Base-by-base conservation (phyloP, 176 grass and related monocot genomes). In the Aegilops tauschii region DNA sequence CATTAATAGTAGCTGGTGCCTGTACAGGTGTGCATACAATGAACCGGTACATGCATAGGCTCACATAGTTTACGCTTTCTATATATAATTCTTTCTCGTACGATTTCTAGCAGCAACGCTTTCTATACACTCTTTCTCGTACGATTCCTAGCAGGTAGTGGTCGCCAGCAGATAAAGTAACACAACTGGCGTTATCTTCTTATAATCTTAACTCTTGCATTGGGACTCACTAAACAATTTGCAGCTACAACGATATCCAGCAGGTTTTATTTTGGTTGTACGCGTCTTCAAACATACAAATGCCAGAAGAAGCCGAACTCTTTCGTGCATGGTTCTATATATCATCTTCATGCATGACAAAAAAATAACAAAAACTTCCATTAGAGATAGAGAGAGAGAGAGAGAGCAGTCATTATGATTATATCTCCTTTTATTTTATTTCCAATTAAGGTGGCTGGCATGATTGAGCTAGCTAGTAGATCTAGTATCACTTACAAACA, bases 51-150 rank as follows among this genome's bases (percentile, higher is more conserved):
- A 25, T 25, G 23, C 23, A 45, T 7, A 65, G 37, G 62, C 37
- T 20, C 28, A 64, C 18, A 80, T 45, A 65, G 23, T 45, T 45
- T 12, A 17, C 25, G 40, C 45, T 52, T 52, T 52, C 14, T 52
- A 52, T 16, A 17, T 50, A 50, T 52, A 52, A 52, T 17, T 52
- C 49, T 52, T 52, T 52, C 49, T 52, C 14, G 49, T 52, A 52
- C 49, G 14, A 52, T 52, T 52, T 14, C 49, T 52, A 52, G 49
- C 49, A 16, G 1, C 49, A 16, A 50, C 47, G 47, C 49, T 80
- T 77, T 65, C 5, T 18, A 64, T 65, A 80, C 44, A 80, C 44
- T 28, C 59, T 65, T 45, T 65, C 78, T 65, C 78, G 36, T 80
- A 80, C 37, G 61, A 75, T 64, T 7, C 18, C 11, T 30, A 65